Conservation (phyloP, 306 rosid genomes). For the Medicago ruthenica region DNA sequence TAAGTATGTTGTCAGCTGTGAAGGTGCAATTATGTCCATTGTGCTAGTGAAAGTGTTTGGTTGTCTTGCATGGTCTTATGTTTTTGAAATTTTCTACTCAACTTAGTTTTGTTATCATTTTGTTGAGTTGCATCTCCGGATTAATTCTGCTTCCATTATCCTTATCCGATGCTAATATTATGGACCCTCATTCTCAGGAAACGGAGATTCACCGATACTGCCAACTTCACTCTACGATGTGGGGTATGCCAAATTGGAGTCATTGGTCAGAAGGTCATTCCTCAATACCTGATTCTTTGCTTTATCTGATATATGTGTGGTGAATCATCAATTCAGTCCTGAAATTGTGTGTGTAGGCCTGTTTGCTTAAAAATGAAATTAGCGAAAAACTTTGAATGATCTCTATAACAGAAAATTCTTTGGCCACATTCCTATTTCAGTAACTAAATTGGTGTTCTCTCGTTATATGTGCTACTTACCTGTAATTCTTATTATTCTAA, state of each 20-base stretch:
- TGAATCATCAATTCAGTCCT: too few relatives aligned
- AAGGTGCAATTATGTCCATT: too few relatives aligned
- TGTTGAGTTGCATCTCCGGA: background rate
- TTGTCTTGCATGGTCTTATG: background rate
- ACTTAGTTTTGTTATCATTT: background rate
- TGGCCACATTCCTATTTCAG: too few relatives aligned
- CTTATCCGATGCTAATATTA: constrained; percentile 13
- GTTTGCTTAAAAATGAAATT: too few relatives aligned
- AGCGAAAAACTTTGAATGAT: too few relatives aligned
- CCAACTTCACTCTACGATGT: constrained; percentile 93
- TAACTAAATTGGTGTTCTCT: too few relatives aligned
- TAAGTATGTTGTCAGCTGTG: too few relatives aligned
- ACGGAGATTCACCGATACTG: constrained; percentile 83
- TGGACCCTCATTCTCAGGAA: constrained; percentile 58
- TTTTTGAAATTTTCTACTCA: constrained; percentile 2
- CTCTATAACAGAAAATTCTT: too few relatives aligned
- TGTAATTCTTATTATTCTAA: constrained; percentile 18
- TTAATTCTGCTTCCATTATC: constrained; percentile 14
- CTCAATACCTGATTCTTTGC: constrained; percentile 7
- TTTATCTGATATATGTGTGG: too few relatives aligned
- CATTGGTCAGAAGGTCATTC: constrained; percentile 78
- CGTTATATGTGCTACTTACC: constrained; percentile 6
- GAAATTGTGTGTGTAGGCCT: too few relatives aligned
- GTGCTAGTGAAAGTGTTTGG: too few relatives aligned
- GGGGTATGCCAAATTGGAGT: constrained; percentile 99